Percentiles rank a stretch among this genome's conserved stretches.
Conservation (phyloP, 2,329 filamentous ascomycete genomes). For the Fusarium proliferatum region DNA sequence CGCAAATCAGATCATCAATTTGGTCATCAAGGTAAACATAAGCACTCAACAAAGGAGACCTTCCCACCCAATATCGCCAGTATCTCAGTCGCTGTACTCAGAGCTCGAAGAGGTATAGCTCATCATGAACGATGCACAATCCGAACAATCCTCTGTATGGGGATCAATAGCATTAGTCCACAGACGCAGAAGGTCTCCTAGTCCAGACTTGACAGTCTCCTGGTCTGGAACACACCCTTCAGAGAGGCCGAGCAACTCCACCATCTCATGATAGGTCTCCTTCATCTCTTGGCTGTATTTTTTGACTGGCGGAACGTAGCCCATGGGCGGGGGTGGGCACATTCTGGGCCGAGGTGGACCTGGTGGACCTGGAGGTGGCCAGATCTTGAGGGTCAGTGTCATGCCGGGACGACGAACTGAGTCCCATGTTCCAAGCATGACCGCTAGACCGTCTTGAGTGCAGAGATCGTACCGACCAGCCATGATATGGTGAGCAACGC, state of each 20-base stretch:
- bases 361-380: background rate
- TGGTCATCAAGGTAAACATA: background rate
- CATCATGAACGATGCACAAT: background rate
- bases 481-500: background rate
- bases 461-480: background rate
- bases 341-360: background rate
- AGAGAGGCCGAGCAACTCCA: background rate
- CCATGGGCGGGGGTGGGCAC: background rate
- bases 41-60: background rate
- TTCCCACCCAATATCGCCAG: no score
- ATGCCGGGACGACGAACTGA: slow-evolving; percentile 3
- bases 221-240: background rate
- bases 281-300: background rate
- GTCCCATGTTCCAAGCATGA: background rate
- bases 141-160: background rate
- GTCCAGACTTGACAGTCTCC: background rate
- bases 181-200: background rate
- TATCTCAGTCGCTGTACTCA: background rate
- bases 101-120: background rate
- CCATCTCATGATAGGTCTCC: background rate
- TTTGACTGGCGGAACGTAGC: background rate
- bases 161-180: slow-evolving; percentile 16
- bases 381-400: background rate
- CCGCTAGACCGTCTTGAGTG: accelerated
- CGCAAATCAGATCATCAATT: background rate